These are phyloP conservation scores for Lumnitzera littorea DNA, from an alignment of 345 rosid species.

Conservation along the genomic window DNA sequence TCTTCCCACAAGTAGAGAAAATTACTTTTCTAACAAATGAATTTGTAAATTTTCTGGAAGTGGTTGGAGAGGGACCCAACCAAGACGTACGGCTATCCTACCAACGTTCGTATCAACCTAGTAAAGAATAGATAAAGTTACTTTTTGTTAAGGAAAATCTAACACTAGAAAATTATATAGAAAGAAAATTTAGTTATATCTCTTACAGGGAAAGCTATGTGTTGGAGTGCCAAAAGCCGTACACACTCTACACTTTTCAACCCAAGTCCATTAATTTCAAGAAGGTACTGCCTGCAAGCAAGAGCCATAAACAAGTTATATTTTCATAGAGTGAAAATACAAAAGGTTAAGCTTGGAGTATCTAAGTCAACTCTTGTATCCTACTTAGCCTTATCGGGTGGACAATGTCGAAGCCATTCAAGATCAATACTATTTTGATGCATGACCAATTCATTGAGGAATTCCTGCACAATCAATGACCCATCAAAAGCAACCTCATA, in stretches of 20 bases:
- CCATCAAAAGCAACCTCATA: neutral
- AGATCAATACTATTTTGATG: conserved; percentile 46
- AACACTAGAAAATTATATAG: neutral
- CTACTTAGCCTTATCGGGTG: conserved; percentile 51
- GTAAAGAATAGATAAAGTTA: neutral
- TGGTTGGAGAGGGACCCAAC: conserved; percentile 73
- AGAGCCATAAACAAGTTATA: neutral
- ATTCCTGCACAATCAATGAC: conserved; percentile 24
- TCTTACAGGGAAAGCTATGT: conserved; percentile 60
- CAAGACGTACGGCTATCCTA: conserved; percentile 62
- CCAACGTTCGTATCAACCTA: conserved; percentile 79
- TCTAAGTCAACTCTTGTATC: neutral
- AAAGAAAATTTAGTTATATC: neutral
- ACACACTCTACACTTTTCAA: conserved; percentile 69
- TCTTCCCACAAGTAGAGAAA: neutral
- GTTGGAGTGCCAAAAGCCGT: conserved; percentile 48
- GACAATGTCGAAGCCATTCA: conserved; percentile 66
- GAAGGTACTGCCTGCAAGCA: conserved; percentile 38
- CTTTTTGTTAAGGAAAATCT: neutral
- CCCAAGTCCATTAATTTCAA: conserved; percentile 46
- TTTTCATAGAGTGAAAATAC: neutral
- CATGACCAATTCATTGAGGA: conserved; percentile 27
- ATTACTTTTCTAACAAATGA: conserved; percentile 53
- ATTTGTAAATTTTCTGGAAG: conserved; percentile 44
- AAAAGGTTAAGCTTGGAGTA: neutral